Evolutionary conservation across 1,284 basidiomycete species (phyloP).

Genomic region (Sporisorium iseilematis-ciliati): DNA sequence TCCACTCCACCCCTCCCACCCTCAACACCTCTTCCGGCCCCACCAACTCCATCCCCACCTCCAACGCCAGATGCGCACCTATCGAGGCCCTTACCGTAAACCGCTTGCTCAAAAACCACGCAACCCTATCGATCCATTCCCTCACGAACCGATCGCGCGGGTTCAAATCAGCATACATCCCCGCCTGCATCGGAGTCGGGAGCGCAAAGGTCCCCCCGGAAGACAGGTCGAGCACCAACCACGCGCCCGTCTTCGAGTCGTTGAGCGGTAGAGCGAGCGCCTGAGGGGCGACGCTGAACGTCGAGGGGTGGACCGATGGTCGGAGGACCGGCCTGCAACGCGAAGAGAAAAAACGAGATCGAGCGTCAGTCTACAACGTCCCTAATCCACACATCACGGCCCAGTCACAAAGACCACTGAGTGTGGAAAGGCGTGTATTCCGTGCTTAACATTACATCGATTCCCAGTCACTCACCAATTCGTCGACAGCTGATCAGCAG

Average conservation of each 20-base stretch:
- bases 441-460: background rate
- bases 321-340: constrained; percentile 31
- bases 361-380: background rate
- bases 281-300: constrained; percentile 21
- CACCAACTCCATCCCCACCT: constrained; percentile 27
- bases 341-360: too few species aligned
- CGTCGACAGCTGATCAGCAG: constrained; percentile 45
- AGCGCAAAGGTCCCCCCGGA: constrained; percentile 14
- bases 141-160: constrained; percentile 39
- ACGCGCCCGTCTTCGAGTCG: constrained; percentile 27
- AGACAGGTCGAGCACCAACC: constrained; percentile 35
- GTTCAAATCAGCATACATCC: constrained; percentile 20
- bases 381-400: too few species aligned
- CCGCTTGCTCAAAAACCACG: constrained; percentile 30
- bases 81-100: constrained; percentile 17
- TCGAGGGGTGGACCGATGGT: constrained; percentile 10
- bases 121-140: constrained; percentile 19
- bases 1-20: constrained; percentile 43
- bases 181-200: constrained; percentile 17
- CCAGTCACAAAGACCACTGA: background rate
- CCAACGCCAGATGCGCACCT: constrained; percentile 31
- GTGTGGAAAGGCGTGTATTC: too few species aligned
- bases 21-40: constrained; percentile 33
- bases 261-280: background rate
- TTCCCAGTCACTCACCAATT: constrained; percentile 37